Base-by-base conservation (phyloP, 768 basidiomycete genomes). In the Collybia mongolica region DNA sequence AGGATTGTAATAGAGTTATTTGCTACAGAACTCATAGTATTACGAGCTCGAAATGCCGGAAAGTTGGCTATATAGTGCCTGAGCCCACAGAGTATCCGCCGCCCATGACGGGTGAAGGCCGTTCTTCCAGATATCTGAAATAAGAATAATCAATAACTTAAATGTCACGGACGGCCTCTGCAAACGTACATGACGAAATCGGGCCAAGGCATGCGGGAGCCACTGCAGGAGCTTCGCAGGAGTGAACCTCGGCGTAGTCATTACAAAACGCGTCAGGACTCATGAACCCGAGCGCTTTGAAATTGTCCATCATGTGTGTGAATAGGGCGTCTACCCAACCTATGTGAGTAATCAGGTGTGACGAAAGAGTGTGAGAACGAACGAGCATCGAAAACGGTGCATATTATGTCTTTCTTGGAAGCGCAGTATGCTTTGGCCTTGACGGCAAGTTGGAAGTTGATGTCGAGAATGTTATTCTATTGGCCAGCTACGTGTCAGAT, bases 71-170 rank as follows among this genome's bases (percentile, higher is more conserved):
- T 32, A 32, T 32, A 44, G 8, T 17, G 44, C 28, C 12, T 49
- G 44, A 17, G 61, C 61, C 61, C 61, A 62, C 18, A 60, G 46
- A 2, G 40, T 49, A 49, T 62, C 61, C 18, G 56, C 49, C 17
- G 51, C 56, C 43, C 49, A 56, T 2, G 58, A 53, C 5, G 61
- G 61, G 37, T 62, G 61, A 15, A 62, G 51, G 3, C 40, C 43
- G 35, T 62, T 56, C 45, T 58, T 58, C 61, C 61, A 62, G 11
- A 62, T 52, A 46, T 62, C 61, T 62, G 18, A 14, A 6, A 17
- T n/a, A 2, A 32, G 44, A 37, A 7, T 9, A 20, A n/a, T 19
- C 38, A 19, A 26, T 15, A 19, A 2, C 23, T 6, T 17, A 12
- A 8, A n/a, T 5, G 24, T 19, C 11, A 6, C 15, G 12, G 5